These are phyloP conservation scores for Pseudonitzschia multistriata DNA, from an alignment of 108 stramenopile genomes.

Conservation along the genomic window DNA sequence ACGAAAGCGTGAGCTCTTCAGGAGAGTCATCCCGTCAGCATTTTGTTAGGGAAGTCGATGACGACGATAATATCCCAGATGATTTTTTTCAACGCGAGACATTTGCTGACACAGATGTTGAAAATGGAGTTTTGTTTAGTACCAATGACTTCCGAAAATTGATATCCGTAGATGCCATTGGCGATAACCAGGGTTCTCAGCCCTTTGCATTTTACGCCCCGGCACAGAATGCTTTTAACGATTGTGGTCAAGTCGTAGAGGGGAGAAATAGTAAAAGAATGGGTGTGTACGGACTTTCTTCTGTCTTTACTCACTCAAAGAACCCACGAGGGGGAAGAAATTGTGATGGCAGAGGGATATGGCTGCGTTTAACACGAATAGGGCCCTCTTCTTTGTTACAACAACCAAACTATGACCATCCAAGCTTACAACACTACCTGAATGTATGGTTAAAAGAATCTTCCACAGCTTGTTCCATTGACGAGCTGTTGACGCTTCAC, in stretches of 20 bases:
- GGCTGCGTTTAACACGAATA: constrained; percentile 54
- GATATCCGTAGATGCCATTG: constrained; percentile 4
- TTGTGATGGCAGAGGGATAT: constrained; percentile 10
- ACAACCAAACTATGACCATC: constrained; percentile 9
- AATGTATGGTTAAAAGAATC: constrained; percentile 22
- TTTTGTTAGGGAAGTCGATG: constrained; percentile 29
- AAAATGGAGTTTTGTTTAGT: constrained; percentile 33
- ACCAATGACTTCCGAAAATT: constrained; percentile 33
- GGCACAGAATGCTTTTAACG: not conserved
- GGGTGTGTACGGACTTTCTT: constrained; percentile 1
- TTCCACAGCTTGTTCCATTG: not conserved
- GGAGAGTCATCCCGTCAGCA: not conserved
- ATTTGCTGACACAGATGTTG: not conserved
- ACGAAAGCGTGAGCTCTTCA: constrained; percentile 13
- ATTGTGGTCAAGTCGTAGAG: not conserved
- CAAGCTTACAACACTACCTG: constrained; percentile 22
- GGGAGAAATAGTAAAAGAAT: not conserved
- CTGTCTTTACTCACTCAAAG: not conserved
- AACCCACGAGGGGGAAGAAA: not conserved
- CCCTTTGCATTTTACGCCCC: constrained; percentile 51
- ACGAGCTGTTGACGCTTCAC: constrained; percentile 27
- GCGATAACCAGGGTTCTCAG: constrained; percentile 5
- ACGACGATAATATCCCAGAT: not conserved
- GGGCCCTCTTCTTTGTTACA: constrained; percentile 14
- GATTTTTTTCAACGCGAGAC: constrained; percentile 30